Evolutionary conservation across 495 filamentous ascomycete species (phyloP), one percentile per base, ranked within the genome.

Genomic region (Cladorrhinum samala): DNA sequence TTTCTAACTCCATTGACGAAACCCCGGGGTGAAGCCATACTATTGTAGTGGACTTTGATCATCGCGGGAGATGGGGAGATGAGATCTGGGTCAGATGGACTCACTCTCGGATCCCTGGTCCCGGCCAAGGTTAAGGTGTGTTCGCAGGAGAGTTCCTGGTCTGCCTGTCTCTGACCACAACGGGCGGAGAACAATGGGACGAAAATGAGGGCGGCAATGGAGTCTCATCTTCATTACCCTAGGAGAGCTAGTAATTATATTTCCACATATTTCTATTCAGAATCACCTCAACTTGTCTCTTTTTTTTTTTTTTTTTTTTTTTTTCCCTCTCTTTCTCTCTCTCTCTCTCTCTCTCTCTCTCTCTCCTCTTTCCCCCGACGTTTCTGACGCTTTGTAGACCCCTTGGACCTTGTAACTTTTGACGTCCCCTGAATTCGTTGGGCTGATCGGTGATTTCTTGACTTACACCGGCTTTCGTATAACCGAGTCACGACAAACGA

Each of bases 51-150:
- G n/a, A 45, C 13, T 19, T 45, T 8, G 42, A 45, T 45, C 42
- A 45, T 45, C 42, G 23, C 42, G 20, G 42, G 42, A 45, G 42
- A 45, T 45, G 42, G 42, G 42, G 42, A 45, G 21, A 45, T 33
- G 27, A 6, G 27, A 45, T 45, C 42, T 45, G 5, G 42, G 42
- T 45, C 16, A 20, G 20, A 17, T 43, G 41, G 41, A 17, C 37
- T 17, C 39, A 17, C 39, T 41, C 39, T 41, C 39, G 16, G 39
- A 18, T 17, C 42, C 42, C 42, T 45, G 42, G 42, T 24, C 42
- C 42, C 21, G 14, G 42, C n/a, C 23, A 19, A 3, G 42, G 42
- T 45, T 24, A n/a, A 3, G 42, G 42, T 45, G 16, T 21, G 42
- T 14, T 19, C 42, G 42, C 42, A 19, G 42, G 42, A 45, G 17